These are phyloP conservation scores for Warburgia ugandensis DNA, from an alignment of 164 flowering plant genomes.

Conservation along the genomic window DNA sequence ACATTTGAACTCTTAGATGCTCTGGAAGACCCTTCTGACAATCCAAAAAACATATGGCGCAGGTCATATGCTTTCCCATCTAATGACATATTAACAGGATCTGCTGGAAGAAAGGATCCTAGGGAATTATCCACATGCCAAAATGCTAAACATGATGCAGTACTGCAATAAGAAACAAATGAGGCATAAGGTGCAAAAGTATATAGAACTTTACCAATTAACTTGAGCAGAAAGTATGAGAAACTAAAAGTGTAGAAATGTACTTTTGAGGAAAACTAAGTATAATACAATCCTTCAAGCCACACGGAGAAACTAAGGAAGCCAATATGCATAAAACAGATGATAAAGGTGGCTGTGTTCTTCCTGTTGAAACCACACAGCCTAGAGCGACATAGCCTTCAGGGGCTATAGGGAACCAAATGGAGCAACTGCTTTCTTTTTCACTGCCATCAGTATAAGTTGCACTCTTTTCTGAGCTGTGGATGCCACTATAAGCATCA, in stretches of 20 bases:
- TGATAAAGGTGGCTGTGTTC: constrained; percentile 53
- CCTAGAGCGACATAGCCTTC: constrained; percentile 89
- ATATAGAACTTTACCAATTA: too few species aligned
- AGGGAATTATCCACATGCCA: constrained; percentile 93
- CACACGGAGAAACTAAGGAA: constrained; percentile 75
- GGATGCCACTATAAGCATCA: constrained; percentile 5
- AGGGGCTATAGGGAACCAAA: constrained; percentile 96
- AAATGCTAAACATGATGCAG: constrained; percentile 42
- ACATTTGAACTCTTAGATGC: constrained; percentile 18
- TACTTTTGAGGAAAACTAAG: constrained; percentile 42
- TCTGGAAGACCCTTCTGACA: constrained; percentile 30
- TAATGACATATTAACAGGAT: constrained; percentile 34
- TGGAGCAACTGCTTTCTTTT: constrained; percentile 42
- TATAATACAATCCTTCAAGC: constrained; percentile 68
- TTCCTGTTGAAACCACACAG: constrained; percentile 80
- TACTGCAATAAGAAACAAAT: constrained; percentile 33
- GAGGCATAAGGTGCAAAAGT: not conserved
- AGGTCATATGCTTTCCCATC: constrained; percentile 62
- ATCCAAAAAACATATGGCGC: constrained; percentile 49
- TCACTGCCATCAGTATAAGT: constrained; percentile 5
- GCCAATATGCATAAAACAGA: constrained; percentile 70
- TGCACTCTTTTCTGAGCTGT: not conserved
- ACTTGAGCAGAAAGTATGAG: not conserved
- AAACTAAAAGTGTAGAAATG: constrained; percentile 19
- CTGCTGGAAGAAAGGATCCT: constrained; percentile 89